phyloP scores from a whole-genome alignment of 768 basidiomycete genomes.

The Harrya chromipes region DNA sequence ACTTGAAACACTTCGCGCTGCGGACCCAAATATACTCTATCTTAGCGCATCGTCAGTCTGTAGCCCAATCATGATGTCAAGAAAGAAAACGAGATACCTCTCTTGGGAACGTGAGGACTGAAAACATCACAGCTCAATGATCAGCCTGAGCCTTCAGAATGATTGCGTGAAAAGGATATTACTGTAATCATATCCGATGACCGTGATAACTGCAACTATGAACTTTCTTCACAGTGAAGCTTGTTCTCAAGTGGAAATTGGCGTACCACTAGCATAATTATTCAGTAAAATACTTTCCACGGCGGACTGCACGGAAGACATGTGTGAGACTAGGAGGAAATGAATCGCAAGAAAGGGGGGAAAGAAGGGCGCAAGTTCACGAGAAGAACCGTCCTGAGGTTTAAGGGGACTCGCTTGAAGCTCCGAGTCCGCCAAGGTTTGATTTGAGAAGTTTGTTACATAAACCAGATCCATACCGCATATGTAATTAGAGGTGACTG shows the following conservation, averaged over 20 bases:
- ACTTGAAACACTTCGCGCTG: background rate
- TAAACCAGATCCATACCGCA: too few species aligned
- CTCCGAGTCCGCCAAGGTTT: too few species aligned
- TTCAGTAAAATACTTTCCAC: background rate
- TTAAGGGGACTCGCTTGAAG: background rate
- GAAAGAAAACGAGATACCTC: background rate
- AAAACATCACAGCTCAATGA: background rate
- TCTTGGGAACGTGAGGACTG: conserved; percentile 3
- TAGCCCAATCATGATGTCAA: too few species aligned
- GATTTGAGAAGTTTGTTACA: too few species aligned
- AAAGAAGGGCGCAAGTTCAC: background rate
- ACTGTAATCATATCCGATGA: conserved; percentile 6
- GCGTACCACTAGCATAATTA: background rate
- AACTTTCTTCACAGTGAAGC: background rate
- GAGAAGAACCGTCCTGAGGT: background rate
- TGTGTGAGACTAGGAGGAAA: background rate
- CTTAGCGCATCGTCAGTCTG: background rate
- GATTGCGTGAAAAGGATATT: background rate
- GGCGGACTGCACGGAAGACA: background rate
- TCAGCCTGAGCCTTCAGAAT: background rate
- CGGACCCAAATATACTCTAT: conserved; percentile 9
- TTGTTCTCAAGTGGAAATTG: background rate
- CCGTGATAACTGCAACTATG: background rate
- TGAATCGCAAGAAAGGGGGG: background rate
- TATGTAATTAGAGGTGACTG: too few species aligned